Evolutionary conservation across 257 asterid genomes (phyloP), one percentile per base, ranked within the genome.

Genomic region (Pogostemon cablin): DNA sequence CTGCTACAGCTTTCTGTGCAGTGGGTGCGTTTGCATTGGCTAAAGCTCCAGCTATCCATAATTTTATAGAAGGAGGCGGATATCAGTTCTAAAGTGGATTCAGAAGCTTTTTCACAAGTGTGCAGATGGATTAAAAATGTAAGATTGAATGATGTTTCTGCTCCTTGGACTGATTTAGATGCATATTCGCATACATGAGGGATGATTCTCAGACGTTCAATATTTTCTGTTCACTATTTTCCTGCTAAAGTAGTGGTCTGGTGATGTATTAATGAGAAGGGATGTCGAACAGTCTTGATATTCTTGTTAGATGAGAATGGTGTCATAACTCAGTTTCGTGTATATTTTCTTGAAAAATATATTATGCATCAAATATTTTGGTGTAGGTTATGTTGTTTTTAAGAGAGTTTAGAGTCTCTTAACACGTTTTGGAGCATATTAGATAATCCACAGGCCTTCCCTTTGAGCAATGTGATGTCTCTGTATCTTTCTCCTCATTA

Each of bases 401-500:
- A 25, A 1, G 32, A 25, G 1, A 25, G 32, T 1, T 25, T 25
- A 25, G 32, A 25, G 32, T 25, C 32, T 25, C 32, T 25, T 25
- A 25, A 25, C 32, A 25, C 32, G 32, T 25, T 25, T 25, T 25
- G 32, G 32, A 1, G 2, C 32, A 25, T 25, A 25, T 25, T 25
- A 25, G 32, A 25, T 25, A 25, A 25, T 25, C 60, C 74, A 59
- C 0, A 48, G 41, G 17, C 79, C 79, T 60, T 42, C 52, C 48
- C 50, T 60, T 4, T 61, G 48, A 39, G n/a, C 62, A 49, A 32
- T 34, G 1, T 25, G 32, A 25, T 25, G 32, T 25, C 32, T 25
- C 32, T 74, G 10, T 57, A 74, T 47, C 73, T 68, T 5, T 66
- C 40, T 49, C 79, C 65, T 69, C 70, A 75, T 0, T 62, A 74